Base-by-base conservation (phyloP, 805 yeast species). In the Kockiozyma suomiensis region DNA sequence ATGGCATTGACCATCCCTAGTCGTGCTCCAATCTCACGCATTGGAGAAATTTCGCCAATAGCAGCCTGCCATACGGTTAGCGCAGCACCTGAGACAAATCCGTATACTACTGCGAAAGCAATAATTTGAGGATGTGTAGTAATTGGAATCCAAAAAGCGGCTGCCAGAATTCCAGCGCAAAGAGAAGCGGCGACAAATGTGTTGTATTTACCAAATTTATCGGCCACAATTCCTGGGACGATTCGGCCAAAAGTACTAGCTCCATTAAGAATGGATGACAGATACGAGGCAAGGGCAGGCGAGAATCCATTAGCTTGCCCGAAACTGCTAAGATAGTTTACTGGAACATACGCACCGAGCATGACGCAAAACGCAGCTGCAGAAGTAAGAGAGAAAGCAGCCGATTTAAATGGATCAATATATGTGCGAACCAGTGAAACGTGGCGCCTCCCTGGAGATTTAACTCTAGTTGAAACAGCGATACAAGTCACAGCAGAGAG, bases 81-180 rank as follows among this genome's bases (percentile, higher is more conserved):
- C 2, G 69, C 53, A 0, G 75, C 69, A 5, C 77, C 77, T 3
- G 72, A 62, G 40, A 69, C 56, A 50, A 72, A 65, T 1, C 77
- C 78, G 46, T 66, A 68, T 2, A 73, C 37, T 15, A 70, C 50
- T 6, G 70, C 70, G 21, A 72, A 66, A 12, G 65, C 67, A 8
- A 73, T 62, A 13, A 74, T 65, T 8, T 70, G 74, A 2, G 68
- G 73, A n/a, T 58, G 54, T 37, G 57, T 68, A 19, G 67, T 54
- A 13, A 85, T 81, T 0, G 92, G 91, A 21, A 85, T 72, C 91
- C 91, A 86, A 21, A 86, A 68, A 0, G 78, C 77, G 49, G 86
- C 74, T 1, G 83, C 76, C 10, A 82, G 70, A 0, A 85, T 19
- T 0, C 80, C 74, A 13, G 81, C 72, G 53, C 73, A 38, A 1